Evolutionary conservation across 805 yeast species (phyloP).

Genomic region (Barnettozyma sp.): DNA sequence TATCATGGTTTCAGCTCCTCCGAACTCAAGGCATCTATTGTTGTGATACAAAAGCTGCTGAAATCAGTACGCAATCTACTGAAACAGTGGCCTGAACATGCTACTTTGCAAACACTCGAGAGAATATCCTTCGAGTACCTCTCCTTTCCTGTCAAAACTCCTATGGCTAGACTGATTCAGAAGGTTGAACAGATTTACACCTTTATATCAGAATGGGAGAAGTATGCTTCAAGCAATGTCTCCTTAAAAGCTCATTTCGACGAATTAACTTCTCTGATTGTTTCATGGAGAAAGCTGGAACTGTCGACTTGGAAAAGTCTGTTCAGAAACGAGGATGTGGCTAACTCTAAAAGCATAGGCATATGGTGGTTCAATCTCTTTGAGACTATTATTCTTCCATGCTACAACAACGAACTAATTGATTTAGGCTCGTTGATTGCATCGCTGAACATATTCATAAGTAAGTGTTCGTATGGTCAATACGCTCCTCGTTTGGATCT

Average conservation of each 20-base stretch:
- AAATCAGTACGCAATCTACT: constrained; percentile 41
- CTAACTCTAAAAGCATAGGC: constrained; percentile 45
- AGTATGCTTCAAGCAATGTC: constrained; percentile 76
- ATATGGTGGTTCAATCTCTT: constrained; percentile 91
- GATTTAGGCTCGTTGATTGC: constrained; percentile 35
- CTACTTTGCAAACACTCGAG: constrained; percentile 64
- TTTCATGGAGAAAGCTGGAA: constrained; percentile 88
- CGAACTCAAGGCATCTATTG: constrained; percentile 58
- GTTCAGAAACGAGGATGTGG: constrained; percentile 55
- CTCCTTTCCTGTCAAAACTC: constrained; percentile 53
- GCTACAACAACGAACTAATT: constrained; percentile 31
- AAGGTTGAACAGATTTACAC: constrained; percentile 85
- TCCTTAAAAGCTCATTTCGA: constrained; percentile 52
- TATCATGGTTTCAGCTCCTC: constrained; percentile 54
- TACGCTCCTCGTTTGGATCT: constrained; percentile 51
- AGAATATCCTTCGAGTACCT: constrained; percentile 62
- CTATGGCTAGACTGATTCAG: constrained; percentile 70
- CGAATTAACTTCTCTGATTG: constrained; percentile 58
- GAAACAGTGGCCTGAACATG: constrained; percentile 90
- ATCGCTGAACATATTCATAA: constrained; percentile 68
- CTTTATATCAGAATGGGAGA: constrained; percentile 86
- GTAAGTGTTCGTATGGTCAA: constrained; percentile 75
- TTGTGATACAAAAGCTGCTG: constrained; percentile 38
- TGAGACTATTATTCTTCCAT: constrained; percentile 61
- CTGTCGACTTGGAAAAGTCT: constrained; percentile 78